phyloP scores from a whole-genome alignment of 495 filamentous ascomycete genomes.

The Penicillium verhagenii region DNA sequence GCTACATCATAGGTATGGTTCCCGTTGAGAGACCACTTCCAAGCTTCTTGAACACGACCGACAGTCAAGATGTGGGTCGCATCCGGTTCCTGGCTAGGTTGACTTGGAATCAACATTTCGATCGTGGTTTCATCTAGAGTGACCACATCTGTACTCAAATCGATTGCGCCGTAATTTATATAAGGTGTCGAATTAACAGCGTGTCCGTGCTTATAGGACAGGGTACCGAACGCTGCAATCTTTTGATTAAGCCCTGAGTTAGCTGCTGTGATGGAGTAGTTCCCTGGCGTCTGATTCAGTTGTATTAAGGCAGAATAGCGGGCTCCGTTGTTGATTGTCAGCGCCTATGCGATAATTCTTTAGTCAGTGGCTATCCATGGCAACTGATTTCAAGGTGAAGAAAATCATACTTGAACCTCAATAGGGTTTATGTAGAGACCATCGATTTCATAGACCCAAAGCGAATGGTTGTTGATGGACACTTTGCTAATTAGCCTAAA shows the following conservation, averaged over 20 bases:
- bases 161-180: slow-evolving; percentile 37
- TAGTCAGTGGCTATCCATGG: not conserved
- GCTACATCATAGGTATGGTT: not conserved
- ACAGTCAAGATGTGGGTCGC: slow-evolving; percentile 36
- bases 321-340: not conserved
- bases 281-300: slow-evolving; percentile 28
- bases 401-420: not conserved
- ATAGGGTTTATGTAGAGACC: slow-evolving; percentile 36
- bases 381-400: not conserved
- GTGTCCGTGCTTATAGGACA: slow-evolving; percentile 28
- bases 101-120: slow-evolving; percentile 30
- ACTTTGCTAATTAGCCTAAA: slow-evolving; percentile 7
- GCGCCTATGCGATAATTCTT: not conserved
- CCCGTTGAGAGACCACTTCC: slow-evolving; percentile 33
- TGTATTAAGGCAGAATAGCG: slow-evolving; percentile 37
- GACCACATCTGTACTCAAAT: slow-evolving; percentile 27
- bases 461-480: slow-evolving; percentile 39
- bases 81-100: slow-evolving; percentile 30
- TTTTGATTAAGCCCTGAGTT: slow-evolving; percentile 29
- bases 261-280: slow-evolving; percentile 35
- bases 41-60: slow-evolving; percentile 31
- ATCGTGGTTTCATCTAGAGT: slow-evolving; percentile 30
- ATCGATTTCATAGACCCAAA: slow-evolving; percentile 42
- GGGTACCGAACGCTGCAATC: slow-evolving; percentile 24
- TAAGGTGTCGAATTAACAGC: slow-evolving; percentile 22